Base-by-base conservation (phyloP, 1,284 basidiomycete species). In the Schizophyllum amplum region DNA sequence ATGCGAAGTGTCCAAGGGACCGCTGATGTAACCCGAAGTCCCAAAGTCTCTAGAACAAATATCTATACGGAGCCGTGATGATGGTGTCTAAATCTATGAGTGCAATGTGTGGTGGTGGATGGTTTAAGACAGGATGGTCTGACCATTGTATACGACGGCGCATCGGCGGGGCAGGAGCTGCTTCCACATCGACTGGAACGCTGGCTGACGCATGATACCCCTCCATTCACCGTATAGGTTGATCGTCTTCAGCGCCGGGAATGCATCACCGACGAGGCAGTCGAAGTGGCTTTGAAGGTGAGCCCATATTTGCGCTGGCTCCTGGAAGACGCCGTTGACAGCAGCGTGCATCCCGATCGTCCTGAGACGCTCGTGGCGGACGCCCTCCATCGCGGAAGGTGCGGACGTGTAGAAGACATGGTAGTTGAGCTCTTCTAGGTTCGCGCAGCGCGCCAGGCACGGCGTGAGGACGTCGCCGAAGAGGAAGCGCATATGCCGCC, bases 401-500 rank as follows among this genome's bases (percentile, higher is more conserved):
- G 69, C 61, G 21, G 65, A 59, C 1, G 81, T 81, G 70, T 82
- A 84, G 65, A 79, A 75, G 48, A 82, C 55, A 65, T 78, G 77
- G 64, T 82, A 85, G 66, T 84, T 79, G 62, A 87, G 66, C 60
- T 77, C 71, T 58, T 72, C 70, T 33, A 85, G 71, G 47, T 68
- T 71, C 0, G 75, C 69, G 63, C 82, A 84, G 11, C 66, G 63
- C 15, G 66, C 68, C 52, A 87, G 68, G 63, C 83, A 74, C 21
- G 67, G 58, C 2, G 75, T 65, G 57, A 84, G 66, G 58, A 75
- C 67, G 62, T 83, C 81, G 52, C 67, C 64, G 57, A 76, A 67
- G 55, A 75, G 69, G 67, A 84, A 85, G 56, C 73, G 75, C 51
- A 82, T 62, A 65, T 78, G 74, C 59, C 69, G 73, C 27, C 83